Percentiles rank a stretch among this genome's conserved stretches.
Conservation (phyloP, 352 stramenopile genomes). For the Elongisporangium undulatum region DNA sequence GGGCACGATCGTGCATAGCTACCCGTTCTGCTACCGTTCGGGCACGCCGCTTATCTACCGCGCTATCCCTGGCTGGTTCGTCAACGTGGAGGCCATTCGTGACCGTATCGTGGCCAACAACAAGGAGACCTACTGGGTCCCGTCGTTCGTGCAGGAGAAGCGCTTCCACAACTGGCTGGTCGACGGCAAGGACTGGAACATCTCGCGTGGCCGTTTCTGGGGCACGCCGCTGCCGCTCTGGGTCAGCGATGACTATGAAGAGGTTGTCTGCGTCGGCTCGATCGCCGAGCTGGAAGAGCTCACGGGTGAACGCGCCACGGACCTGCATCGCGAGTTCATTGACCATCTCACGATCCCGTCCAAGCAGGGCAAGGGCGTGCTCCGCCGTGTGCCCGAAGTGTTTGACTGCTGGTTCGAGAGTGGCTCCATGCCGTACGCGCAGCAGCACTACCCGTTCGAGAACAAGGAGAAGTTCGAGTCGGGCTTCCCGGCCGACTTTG, state of each 20-base stretch:
- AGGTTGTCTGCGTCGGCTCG: slow-evolving; percentile 97
- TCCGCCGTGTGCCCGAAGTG: slow-evolving; percentile 88
- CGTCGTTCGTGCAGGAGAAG: slow-evolving; percentile 96
- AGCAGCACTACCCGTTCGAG: slow-evolving; percentile 99
- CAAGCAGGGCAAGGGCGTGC: slow-evolving; percentile 85
- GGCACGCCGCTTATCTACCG: slow-evolving; percentile 99
- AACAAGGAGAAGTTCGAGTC: slow-evolving; percentile 97
- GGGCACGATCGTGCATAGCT: slow-evolving; percentile 96
- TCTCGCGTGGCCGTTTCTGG: slow-evolving; percentile 99
- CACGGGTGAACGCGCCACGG: slow-evolving; percentile 89
- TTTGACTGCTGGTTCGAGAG: slow-evolving; percentile 99
- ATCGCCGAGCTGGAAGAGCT: slow-evolving; percentile 96
- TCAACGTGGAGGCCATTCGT: slow-evolving; percentile 98
- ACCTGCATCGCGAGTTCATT: slow-evolving; percentile 98
- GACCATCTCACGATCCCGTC: slow-evolving; percentile 98
- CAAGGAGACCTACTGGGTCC: slow-evolving; percentile 82
- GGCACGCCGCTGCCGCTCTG: slow-evolving; percentile 99
- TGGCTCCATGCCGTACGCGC: slow-evolving; percentile 99
- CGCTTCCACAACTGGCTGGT: slow-evolving; percentile 99
- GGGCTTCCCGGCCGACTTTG: slow-evolving; percentile 98
- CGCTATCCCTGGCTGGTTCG: slow-evolving; percentile 98
- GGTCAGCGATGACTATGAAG: slow-evolving; percentile 96
- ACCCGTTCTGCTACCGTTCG: slow-evolving; percentile 99
- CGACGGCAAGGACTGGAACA: slow-evolving; percentile 98
- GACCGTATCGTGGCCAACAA: slow-evolving; percentile 92